These are phyloP conservation scores for Hypericum perforatum DNA, from an alignment of 345 rosid species.

Conservation along the genomic window DNA sequence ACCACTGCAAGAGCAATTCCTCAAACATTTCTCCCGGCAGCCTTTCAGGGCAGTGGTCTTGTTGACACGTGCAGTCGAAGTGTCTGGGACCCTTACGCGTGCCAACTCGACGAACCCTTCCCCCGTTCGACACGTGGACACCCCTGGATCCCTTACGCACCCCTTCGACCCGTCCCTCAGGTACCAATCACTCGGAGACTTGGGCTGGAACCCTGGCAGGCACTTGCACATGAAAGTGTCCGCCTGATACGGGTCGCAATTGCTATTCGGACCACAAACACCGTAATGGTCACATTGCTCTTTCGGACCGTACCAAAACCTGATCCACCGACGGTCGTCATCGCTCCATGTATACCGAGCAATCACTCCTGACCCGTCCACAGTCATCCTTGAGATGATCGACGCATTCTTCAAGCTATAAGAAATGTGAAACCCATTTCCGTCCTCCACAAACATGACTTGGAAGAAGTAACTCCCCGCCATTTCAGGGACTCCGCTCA, in stretches of 20 bases:
- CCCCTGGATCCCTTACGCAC: too few relatives aligned
- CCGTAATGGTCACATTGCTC: conserved; percentile 16
- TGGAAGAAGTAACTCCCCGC: neutral
- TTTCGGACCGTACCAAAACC: neutral
- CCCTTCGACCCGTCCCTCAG: too few relatives aligned
- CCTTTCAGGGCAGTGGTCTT: too few relatives aligned
- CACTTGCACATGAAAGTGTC: too few relatives aligned
- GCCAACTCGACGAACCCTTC: too few relatives aligned
- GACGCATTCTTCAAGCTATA: neutral
- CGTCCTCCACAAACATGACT: neutral
- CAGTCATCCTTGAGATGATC: conserved; percentile 1
- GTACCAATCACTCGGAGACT: too few relatives aligned
- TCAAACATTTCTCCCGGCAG: too few relatives aligned
- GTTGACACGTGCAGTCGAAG: too few relatives aligned
- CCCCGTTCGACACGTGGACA: too few relatives aligned
- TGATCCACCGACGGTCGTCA: neutral
- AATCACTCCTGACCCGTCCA: conserved; percentile 4
- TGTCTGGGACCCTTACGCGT: too few relatives aligned
- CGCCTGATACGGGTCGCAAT: conserved; percentile 1
- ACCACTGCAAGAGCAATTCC: too few relatives aligned
- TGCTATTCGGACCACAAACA: conserved; percentile 12
- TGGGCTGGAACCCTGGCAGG: too few relatives aligned
- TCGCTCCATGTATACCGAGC: conserved; percentile 12
- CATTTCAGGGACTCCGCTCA: neutral
- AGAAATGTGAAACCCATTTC: neutral